Evolutionary conservation across 1,284 basidiomycete species (phyloP).

Genomic region (Volvariella surrecta): DNA sequence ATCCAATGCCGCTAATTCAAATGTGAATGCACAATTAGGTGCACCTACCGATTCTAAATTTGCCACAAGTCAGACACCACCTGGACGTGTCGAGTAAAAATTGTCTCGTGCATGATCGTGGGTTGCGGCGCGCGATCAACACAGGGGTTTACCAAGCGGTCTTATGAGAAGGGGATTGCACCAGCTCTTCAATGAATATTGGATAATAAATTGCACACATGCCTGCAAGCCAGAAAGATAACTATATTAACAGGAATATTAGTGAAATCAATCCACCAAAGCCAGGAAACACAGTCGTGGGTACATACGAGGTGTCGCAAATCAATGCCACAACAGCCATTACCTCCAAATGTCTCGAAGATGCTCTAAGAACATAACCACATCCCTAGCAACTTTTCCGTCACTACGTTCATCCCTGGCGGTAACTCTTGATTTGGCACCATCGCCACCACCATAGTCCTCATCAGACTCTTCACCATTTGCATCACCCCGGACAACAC

Average conservation of each 20-base stretch:
- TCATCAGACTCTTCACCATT: constrained; percentile 22
- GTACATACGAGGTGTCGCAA: no score
- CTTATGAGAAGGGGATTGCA: constrained; percentile 87
- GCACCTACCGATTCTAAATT: no score
- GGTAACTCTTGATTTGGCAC: constrained; percentile 4
- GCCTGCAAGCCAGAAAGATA: no score
- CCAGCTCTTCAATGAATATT: no score
- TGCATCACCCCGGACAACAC: constrained; percentile 19
- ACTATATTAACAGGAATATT: no score
- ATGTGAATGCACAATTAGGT: no score
- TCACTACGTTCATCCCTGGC: constrained; percentile 16
- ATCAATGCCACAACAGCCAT: no score
- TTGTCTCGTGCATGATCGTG: constrained; percentile 68
- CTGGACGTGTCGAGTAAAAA: constrained; percentile 34
- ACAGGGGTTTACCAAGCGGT: constrained; percentile 80
- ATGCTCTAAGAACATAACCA: constrained; percentile 41
- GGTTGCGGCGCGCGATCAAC: constrained; percentile 78
- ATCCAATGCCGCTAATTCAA: no score
- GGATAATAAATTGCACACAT: no score
- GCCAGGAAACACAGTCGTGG: no score
- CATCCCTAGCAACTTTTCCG: constrained; percentile 33
- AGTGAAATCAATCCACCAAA: no score
- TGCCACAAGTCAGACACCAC: neutral
- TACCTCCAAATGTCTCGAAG: constrained; percentile 15
- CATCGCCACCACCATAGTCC: constrained; percentile 10